Evolutionary conservation across 805 yeast genomes (phyloP).

Genomic region (Myxozyma udenii): DNA sequence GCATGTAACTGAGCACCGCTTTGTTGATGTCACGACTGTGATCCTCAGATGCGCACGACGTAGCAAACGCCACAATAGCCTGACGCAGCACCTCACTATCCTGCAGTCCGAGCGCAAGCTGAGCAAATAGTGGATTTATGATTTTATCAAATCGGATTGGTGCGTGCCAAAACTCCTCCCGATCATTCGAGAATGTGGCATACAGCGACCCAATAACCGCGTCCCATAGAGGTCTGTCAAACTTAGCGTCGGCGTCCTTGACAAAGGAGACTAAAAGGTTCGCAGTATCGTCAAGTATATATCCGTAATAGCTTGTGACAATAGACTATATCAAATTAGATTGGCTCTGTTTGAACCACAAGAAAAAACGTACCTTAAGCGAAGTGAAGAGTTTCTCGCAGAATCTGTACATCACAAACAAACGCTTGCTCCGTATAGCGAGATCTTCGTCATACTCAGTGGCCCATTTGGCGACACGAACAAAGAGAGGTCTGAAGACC

Average conservation of each 20-base stretch:
- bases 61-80: conserved; percentile 72
- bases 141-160: conserved; percentile 77
- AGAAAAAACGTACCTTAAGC: conserved; percentile 16
- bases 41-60: conserved; percentile 55
- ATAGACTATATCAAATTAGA: conserved; percentile 54
- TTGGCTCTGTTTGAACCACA: background rate
- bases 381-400: conserved; percentile 67
- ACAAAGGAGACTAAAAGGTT: conserved; percentile 52
- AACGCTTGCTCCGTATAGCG: conserved; percentile 42
- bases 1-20: conserved; percentile 61
- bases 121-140: conserved; percentile 59
- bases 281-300: conserved; percentile 71
- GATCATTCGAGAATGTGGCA: conserved; percentile 61
- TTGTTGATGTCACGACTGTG: conserved; percentile 71
- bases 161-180: conserved; percentile 90
- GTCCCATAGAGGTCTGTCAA: conserved; percentile 62
- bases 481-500: conserved; percentile 88
- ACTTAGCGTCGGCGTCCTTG: conserved; percentile 20
- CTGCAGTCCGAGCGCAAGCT: conserved; percentile 44
- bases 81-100: conserved; percentile 55
- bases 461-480: conserved; percentile 86
- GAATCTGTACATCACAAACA: conserved; percentile 65
- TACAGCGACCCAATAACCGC: conserved; percentile 68
- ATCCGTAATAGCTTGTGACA: conserved; percentile 83
- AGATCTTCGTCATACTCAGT: conserved; percentile 72